A percentile compares a stretch with the other conserved stretches of the same genome.
Conservation (phyloP, 768 basidiomycete genomes). For the Thelephora aurantiotincta region DNA sequence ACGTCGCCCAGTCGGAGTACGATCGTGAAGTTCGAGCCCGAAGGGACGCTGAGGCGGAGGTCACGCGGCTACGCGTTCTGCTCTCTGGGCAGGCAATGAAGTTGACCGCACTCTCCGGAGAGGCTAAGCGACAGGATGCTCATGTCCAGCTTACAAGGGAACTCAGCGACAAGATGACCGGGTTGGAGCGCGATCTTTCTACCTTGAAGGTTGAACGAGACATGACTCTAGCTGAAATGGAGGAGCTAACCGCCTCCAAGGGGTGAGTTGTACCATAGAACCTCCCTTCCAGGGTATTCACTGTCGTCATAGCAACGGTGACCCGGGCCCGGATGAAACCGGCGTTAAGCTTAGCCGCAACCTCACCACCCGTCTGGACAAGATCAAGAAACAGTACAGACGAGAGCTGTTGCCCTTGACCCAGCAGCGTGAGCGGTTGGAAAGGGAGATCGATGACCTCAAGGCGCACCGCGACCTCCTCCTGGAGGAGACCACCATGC, state of each 20-base stretch:
- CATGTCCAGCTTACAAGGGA: constrained; percentile 72
- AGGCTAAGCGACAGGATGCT: constrained; percentile 62
- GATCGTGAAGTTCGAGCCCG: constrained; percentile 81
- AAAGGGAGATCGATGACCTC: constrained; percentile 76
- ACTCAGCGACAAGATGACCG: constrained; percentile 57
- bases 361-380: constrained; percentile 75
- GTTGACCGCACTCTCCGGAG: constrained; percentile 73
- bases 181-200: constrained; percentile 75
- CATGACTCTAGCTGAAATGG: constrained; percentile 84
- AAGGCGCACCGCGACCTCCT: constrained; percentile 75
- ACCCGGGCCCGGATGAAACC: constrained; percentile 1
- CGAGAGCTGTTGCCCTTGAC: constrained; percentile 77
- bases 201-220: constrained; percentile 84
- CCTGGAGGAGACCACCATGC: constrained; percentile 81
- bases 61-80: constrained; percentile 69
- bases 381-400: constrained; percentile 76
- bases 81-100: constrained; percentile 83
- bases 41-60: constrained; percentile 86
- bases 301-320: background rate
- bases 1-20: constrained; percentile 88
- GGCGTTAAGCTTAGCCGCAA: constrained; percentile 35
- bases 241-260: constrained; percentile 68
- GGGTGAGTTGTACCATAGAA: constrained; percentile 31
- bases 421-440: constrained; percentile 64
- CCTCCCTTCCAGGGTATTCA: background rate